Base-by-base conservation (phyloP, 208 protist genomes). In the Kentomonas sorsogonicus region DNA sequence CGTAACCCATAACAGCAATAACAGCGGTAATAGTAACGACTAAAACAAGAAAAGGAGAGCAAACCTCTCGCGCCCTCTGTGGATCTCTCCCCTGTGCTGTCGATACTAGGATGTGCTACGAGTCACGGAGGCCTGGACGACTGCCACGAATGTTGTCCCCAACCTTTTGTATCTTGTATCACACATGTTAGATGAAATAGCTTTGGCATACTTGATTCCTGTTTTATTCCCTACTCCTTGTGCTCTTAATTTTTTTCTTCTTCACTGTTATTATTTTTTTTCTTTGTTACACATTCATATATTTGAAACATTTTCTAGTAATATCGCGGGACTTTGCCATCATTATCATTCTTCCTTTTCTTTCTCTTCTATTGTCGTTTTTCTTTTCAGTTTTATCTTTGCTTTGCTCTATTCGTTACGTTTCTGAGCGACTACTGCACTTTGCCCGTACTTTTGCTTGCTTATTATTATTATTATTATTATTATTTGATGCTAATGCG, bases 351-450 rank as follows among this genome's bases (percentile, higher is more conserved):
- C 5, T 36, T 36, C 11, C 33, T 36, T 52, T 53, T 7, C 18
- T 55, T 51, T 44, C 18, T 60, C 10, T 60, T 25, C 25, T 7
- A 18, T 54, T 62, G 4, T 45, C 34, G 7, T 25, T 40, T 11
- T 60, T 40, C 57, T 61, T 40, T 16, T 18, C 46, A 47, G 25
- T 64, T 43, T 39, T 69, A 11, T 56, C 43, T 62, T 64, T 15
- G 10, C 7, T 13, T 31, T 22, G 7, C 4, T 7, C 4, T n/a
- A 10, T 31, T 13, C 29, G 29, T 13, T 16, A n/a, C 5, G 9
- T 33, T 6, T 52, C 11, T 52, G 10, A n/a, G 26, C 34, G 7
- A 33, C 33, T 43, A 50, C 50, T 60, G 48, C 50, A 50, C 38
- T 29, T 50, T 39, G 27, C 15, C 10, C 27, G 40, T 52, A n/a